phyloP scores from a whole-genome alignment of 345 rosid species.

The Nephelium lappaceum region DNA sequence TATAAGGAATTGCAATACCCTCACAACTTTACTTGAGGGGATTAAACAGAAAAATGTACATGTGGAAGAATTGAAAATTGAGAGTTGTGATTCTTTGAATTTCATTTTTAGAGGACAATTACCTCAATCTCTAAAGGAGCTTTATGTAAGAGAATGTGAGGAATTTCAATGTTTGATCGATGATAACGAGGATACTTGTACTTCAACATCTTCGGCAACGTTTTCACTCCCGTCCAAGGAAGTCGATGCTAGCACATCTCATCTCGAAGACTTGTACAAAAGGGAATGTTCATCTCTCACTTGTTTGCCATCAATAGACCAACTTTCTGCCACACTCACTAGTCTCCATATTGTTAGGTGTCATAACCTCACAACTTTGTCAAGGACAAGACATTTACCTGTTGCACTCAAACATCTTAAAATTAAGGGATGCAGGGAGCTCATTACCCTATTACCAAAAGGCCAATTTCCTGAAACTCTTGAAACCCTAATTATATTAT shows the following conservation, averaged over 20 bases:
- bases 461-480: background rate
- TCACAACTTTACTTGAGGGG: background rate
- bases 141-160: background rate
- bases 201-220: background rate
- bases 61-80: background rate
- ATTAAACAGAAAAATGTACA: background rate
- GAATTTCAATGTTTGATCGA: background rate
- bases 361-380: background rate
- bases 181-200: background rate
- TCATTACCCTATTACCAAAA: background rate
- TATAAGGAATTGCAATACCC: background rate
- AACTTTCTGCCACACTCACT: background rate
- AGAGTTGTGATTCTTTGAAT: background rate
- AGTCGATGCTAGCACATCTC: no score
- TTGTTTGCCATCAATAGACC: background rate
- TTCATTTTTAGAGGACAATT: background rate
- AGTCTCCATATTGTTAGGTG: background rate
- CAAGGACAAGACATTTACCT: background rate
- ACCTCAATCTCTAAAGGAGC: background rate
- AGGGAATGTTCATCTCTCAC: background rate
- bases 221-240: background rate
- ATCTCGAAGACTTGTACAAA: background rate
- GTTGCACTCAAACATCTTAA: background rate
- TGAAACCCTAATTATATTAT: background rate
- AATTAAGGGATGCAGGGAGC: background rate